A percentile compares a stretch with the other conserved stretches of the same genome.
phyloP scores from a whole-genome alignment of 2,329 filamentous ascomycete genomes.

The Fusarium compactum region DNA sequence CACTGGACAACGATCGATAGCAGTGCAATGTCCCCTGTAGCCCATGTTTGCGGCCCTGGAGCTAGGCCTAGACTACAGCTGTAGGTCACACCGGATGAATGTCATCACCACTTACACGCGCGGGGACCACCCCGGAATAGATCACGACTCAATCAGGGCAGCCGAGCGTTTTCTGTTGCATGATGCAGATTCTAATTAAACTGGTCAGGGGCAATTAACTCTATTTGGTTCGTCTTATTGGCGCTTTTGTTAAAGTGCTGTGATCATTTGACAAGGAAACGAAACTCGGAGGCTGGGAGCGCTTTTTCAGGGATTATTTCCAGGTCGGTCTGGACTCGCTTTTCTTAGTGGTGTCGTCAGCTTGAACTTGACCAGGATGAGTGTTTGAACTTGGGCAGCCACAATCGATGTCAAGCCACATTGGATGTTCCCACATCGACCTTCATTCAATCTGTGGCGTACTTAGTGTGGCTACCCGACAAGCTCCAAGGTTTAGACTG shows the following conservation, averaged over 20 bases:
- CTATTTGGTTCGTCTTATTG: conserved; percentile 31
- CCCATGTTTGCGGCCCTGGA: conserved; percentile 37
- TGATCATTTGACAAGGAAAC: conserved; percentile 29
- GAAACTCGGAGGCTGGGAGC: conserved; percentile 45
- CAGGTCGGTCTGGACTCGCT: conserved; percentile 21
- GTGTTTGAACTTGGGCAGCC: background rate
- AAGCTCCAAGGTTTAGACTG: conserved; percentile 27
- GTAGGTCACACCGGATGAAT: conserved; percentile 27
- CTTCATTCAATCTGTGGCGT: conserved; percentile 28
- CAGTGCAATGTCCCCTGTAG: conserved; percentile 6
- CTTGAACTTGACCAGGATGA: background rate
- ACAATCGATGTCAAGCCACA: background rate
- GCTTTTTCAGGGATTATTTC: conserved; percentile 32
- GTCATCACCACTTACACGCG: conserved; percentile 39
- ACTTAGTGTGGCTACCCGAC: conserved; percentile 32
- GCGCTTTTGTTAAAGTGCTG: conserved; percentile 15
- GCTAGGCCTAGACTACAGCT: conserved; percentile 33
- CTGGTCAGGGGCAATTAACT: conserved; percentile 23
- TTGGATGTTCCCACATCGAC: background rate
- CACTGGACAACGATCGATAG: conserved; percentile 49
- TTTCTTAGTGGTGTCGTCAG: conserved; percentile 20
- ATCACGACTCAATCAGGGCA: conserved; percentile 24
- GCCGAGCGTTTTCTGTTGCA: conserved; percentile 29
- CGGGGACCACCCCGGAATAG: conserved; percentile 26
- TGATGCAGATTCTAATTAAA: conserved; percentile 42